These are phyloP conservation scores for Solanum etuberosum DNA, from an alignment of 257 asterid genomes.

Conservation along the genomic window DNA sequence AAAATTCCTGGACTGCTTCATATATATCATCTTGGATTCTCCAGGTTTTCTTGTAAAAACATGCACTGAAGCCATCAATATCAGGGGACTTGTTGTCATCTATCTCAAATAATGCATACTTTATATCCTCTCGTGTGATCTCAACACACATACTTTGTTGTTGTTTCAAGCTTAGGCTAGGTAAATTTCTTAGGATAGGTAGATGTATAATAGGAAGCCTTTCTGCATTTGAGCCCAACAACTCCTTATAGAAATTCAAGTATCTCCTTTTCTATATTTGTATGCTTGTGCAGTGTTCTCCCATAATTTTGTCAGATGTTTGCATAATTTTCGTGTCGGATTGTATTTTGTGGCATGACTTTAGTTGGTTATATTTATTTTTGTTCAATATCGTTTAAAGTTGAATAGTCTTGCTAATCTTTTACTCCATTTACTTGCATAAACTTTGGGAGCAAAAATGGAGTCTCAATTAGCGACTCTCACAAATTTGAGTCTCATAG, in stretches of 20 bases:
- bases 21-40: not conserved
- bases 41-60: not conserved
- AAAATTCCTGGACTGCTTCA: not conserved
- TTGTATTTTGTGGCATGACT: no score
- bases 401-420: no score
- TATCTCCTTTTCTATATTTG: not conserved
- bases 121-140: not conserved
- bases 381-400: no score
- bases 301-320: not conserved
- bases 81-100: not conserved
- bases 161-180: not conserved
- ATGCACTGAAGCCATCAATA: not conserved
- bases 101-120: not conserved
- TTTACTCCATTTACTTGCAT: no score
- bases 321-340: no score
- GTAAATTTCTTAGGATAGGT: no score
- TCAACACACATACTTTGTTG: not conserved
- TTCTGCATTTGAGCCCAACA: not conserved
- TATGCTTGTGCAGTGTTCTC: not conserved
- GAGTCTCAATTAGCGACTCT: no score
- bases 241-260: not conserved
- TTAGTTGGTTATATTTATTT: no score
- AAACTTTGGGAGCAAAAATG: no score
- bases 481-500: no score
- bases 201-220: not conserved